These are phyloP conservation scores for Zygoascus meyerae DNA, from an alignment of 1,139 yeast species.

Conservation along the genomic window DNA sequence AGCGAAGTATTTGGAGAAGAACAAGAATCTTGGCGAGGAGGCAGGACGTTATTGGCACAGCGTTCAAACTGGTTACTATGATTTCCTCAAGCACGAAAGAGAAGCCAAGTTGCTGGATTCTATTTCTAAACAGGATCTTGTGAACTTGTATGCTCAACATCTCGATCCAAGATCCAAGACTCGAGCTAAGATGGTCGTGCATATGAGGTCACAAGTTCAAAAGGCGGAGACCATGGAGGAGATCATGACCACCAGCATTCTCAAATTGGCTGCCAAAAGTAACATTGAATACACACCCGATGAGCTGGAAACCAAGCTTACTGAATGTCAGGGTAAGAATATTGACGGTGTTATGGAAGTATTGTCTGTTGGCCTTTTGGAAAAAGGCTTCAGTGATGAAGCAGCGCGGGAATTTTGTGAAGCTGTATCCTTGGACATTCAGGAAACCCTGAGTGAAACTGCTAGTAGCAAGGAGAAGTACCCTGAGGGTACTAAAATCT, in stretches of 20 bases:
- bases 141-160: conserved; percentile 47
- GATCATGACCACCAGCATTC: conserved; percentile 20
- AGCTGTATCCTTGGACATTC: conserved; percentile 16
- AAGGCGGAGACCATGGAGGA: conserved; percentile 23
- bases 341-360: conserved; percentile 13
- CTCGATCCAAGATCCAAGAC: conserved; percentile 41
- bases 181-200: conserved; percentile 49
- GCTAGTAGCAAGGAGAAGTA: conserved; percentile 11
- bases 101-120: conserved; percentile 53
- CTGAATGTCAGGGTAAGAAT: conserved; percentile 16
- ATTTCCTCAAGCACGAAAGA: conserved; percentile 51
- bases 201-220: conserved; percentile 55
- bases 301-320: conserved; percentile 21
- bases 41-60: conserved; percentile 57
- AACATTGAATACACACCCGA: conserved; percentile 40
- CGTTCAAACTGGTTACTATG: conserved; percentile 70
- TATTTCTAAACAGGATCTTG: conserved; percentile 53
- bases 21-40: conserved; percentile 76
- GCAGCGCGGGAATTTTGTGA: conserved; percentile 16
- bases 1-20: conserved; percentile 59
- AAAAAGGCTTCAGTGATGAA: conserved; percentile 15
- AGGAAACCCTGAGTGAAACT: conserved; percentile 6
- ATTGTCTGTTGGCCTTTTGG: conserved; percentile 10
- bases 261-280: conserved; percentile 66
- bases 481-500: conserved; percentile 23